Percentiles rank a stretch among this genome's conserved stretches.
Evolutionary conservation across 345 rosid species (phyloP).

Genomic region (Arabis hirsuta): DNA sequence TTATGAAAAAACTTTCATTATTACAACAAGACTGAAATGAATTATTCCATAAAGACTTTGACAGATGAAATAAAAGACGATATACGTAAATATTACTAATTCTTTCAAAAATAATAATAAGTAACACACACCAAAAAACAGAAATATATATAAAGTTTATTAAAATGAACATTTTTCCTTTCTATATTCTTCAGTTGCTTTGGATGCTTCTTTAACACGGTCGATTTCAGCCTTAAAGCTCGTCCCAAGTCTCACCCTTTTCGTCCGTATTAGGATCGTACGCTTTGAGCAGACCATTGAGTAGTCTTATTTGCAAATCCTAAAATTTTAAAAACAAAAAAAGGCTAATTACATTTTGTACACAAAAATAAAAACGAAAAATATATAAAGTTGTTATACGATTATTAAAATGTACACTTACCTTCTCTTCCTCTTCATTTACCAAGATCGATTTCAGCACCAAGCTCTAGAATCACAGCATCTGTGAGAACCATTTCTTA

Average conservation of each 20-base stretch:
- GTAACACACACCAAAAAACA: neutral
- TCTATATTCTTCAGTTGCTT: too few species aligned
- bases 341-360: neutral
- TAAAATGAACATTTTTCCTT: too few species aligned
- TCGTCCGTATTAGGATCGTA: too few species aligned
- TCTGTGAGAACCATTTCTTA: neutral
- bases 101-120: neutral
- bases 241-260: too few species aligned
- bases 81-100: neutral
- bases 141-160: too few species aligned
- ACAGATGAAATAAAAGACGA: neutral
- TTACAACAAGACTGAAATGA: neutral
- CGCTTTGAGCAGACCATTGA: too few species aligned
- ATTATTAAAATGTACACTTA: neutral
- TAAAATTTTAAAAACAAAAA: too few species aligned
- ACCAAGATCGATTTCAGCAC: neutral
- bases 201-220: too few species aligned
- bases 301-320: too few species aligned
- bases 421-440: neutral
- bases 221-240: too few species aligned
- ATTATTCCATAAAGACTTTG: neutral
- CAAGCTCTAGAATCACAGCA: neutral
- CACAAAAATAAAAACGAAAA: neutral
- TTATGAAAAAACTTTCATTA: neutral
- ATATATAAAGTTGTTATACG: neutral